These are phyloP conservation scores for Eucalyptus camaldulensis DNA, from an alignment of 345 rosid genomes.

Conservation along the genomic window DNA sequence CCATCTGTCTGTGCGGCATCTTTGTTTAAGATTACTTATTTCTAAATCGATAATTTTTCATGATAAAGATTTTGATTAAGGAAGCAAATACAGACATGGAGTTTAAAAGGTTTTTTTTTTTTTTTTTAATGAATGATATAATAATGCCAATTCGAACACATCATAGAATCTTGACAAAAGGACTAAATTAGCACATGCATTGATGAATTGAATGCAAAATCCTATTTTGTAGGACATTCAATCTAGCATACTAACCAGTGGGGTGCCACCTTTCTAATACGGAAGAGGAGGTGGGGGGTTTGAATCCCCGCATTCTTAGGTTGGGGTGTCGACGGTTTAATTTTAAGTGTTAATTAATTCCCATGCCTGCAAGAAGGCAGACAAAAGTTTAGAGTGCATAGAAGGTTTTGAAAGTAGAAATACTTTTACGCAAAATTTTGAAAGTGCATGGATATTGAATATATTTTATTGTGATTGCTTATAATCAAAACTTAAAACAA, in stretches of 20 bases:
- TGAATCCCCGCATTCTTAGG: accelerated
- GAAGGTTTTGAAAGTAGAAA: background rate
- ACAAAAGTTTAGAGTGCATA: accelerated
- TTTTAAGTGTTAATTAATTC: accelerated
- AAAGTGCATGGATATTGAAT: background rate
- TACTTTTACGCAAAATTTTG: background rate
- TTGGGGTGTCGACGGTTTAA: accelerated
- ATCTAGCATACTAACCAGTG: too few species aligned
- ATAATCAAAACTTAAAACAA: too few species aligned
- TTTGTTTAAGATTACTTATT: background rate
- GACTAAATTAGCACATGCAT: background rate
- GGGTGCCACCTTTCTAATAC: accelerated
- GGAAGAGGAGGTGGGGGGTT: accelerated
- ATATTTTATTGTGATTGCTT: too few species aligned
- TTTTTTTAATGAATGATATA: background rate
- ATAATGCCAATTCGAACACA: background rate
- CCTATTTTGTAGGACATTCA: background rate
- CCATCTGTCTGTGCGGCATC: background rate
- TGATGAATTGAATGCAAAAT: background rate
- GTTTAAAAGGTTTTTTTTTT: background rate
- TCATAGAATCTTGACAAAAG: background rate
- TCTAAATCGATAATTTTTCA: background rate
- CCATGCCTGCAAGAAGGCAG: accelerated
- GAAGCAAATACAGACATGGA: background rate
- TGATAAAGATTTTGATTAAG: background rate